A percentile compares a stretch with the other conserved stretches of the same genome.
These are phyloP conservation scores for Paraconiothyrium brasiliense DNA, from an alignment of 2,329 filamentous ascomycete genomes.

Conservation along the genomic window DNA sequence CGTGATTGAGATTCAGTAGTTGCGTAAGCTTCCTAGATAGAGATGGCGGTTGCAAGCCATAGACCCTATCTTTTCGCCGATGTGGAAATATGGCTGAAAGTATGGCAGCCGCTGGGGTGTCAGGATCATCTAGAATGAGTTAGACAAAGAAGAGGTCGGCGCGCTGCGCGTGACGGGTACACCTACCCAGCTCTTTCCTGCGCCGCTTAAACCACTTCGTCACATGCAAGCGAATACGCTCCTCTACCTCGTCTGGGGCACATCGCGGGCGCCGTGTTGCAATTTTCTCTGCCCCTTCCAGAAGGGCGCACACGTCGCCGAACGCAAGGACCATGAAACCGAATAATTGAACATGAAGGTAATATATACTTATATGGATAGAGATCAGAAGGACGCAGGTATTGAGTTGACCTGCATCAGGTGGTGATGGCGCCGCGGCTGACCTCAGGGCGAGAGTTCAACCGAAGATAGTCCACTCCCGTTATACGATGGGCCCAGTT, in stretches of 20 bases:
- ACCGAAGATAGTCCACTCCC: not conserved
- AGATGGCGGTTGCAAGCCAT: slow-evolving; percentile 69
- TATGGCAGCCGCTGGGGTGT: slow-evolving; percentile 69
- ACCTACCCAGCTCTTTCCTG: slow-evolving; percentile 59
- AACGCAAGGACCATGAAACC: slow-evolving; percentile 72
- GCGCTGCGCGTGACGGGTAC: not conserved
- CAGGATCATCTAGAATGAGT: slow-evolving; percentile 55
- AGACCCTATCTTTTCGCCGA: slow-evolving; percentile 79
- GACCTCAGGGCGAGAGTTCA: not conserved
- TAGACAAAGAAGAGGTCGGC: not conserved
- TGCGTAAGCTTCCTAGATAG: slow-evolving; percentile 75
- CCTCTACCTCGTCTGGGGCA: slow-evolving; percentile 41
- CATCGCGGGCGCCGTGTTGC: slow-evolving; percentile 53
- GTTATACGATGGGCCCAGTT: not conserved
- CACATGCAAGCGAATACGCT: slow-evolving; percentile 53
- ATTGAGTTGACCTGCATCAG: not conserved
- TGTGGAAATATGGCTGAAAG: slow-evolving; percentile 81
- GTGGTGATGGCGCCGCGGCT: not conserved
- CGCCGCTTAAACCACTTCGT: slow-evolving; percentile 75
- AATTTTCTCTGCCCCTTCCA: slow-evolving; percentile 71
- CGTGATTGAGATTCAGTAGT: slow-evolving; percentile 70
- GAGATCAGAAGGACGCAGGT: not conserved
- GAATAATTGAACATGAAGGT: not conserved
- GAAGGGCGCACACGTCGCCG: slow-evolving; percentile 74
- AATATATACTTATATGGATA: not conserved